Evolutionary conservation across 1,284 basidiomycete species (phyloP).

Genomic region (Moniliophthora roreri): DNA sequence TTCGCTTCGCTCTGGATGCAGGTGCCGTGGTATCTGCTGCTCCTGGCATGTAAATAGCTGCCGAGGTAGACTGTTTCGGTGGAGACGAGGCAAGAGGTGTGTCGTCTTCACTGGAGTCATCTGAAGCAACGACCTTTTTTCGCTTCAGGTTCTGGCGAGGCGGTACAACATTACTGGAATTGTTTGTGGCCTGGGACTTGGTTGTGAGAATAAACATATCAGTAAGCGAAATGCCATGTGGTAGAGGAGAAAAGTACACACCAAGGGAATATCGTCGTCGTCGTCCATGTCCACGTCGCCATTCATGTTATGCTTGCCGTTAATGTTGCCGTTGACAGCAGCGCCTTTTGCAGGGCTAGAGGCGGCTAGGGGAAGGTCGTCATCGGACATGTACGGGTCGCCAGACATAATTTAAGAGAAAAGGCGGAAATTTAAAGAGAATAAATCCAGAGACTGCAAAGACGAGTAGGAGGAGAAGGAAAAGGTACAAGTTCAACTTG

Average conservation of each 20-base stretch:
- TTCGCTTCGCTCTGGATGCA: conserved; percentile 38
- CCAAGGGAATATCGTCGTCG: conserved; percentile 70
- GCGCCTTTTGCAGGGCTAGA: conserved; percentile 33
- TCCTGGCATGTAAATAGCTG: conserved; percentile 42
- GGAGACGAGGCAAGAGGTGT: conserved; percentile 71
- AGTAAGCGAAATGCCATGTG: conserved; percentile 8
- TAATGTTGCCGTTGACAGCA: conserved; percentile 36
- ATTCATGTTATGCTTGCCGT: conserved; percentile 41
- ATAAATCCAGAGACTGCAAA: conserved; percentile 17
- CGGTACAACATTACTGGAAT: conserved; percentile 45
- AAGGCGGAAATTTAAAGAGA: conserved; percentile 14
- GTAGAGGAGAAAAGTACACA: conserved; percentile 35
- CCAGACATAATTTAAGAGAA: conserved; percentile 38
- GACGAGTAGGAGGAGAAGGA: conserved; percentile 18
- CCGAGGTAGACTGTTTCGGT: conserved; percentile 46
- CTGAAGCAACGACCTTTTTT: conserved; percentile 50
- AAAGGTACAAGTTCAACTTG: conserved; percentile 21
- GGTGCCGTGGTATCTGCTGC: conserved; percentile 36
- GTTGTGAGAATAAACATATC: conserved; percentile 24
- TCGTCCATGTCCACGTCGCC: conserved; percentile 35
- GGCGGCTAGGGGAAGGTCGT: conserved; percentile 64
- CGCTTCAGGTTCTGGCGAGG: conserved; percentile 52
- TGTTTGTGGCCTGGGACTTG: conserved; percentile 49
- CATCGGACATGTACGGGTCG: conserved; percentile 60
- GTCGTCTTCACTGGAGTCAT: conserved; percentile 68